A percentile compares a stretch with the other conserved stretches of the same genome.
Conservation (phyloP, 768 basidiomycete genomes). For the Chalciporus sphaerocephalus region DNA sequence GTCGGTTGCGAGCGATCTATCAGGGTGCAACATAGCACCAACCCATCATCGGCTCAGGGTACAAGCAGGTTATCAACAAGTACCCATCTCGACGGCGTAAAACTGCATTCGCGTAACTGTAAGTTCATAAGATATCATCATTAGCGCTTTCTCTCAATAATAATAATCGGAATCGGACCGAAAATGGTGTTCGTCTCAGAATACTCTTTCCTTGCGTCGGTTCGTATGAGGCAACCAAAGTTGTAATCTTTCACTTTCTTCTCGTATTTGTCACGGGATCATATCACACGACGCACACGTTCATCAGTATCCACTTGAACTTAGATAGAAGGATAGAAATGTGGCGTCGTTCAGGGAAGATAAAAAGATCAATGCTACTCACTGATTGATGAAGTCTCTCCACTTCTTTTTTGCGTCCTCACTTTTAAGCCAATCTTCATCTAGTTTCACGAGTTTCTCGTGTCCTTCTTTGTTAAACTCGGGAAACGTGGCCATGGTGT, state of each 20-base stretch:
- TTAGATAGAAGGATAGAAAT: not conserved
- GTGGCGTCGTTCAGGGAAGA: constrained; percentile 1
- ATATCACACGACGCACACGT: not conserved
- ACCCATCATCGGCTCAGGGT: not conserved
- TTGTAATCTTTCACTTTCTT: constrained; percentile 90
- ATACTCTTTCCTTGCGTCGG: constrained; percentile 76
- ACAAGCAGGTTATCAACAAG: not conserved
- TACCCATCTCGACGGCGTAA: constrained; percentile 80
- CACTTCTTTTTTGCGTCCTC: constrained; percentile 82
- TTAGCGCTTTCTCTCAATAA: not conserved
- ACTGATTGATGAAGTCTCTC: constrained; percentile 83
- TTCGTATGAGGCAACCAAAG: constrained; percentile 92
- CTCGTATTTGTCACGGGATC: constrained; percentile 59
- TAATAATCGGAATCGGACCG: constrained; percentile 44
- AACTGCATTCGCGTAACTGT: constrained; percentile 51
- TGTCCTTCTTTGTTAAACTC: constrained; percentile 56
- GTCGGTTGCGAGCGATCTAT: constrained; percentile 86
- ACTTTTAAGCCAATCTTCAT: constrained; percentile 94
- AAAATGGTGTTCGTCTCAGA: constrained; percentile 92
- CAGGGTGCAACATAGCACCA: not conserved
- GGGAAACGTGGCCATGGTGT: constrained; percentile 75
- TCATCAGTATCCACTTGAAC: constrained; percentile 9
- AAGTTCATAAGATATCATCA: constrained; percentile 12
- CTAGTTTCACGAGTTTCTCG: constrained; percentile 50
- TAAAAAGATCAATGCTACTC: constrained; percentile 22